phyloP scores from a whole-genome alignment of 495 filamentous ascomycete genomes.

The Cudoniella acicularis region DNA sequence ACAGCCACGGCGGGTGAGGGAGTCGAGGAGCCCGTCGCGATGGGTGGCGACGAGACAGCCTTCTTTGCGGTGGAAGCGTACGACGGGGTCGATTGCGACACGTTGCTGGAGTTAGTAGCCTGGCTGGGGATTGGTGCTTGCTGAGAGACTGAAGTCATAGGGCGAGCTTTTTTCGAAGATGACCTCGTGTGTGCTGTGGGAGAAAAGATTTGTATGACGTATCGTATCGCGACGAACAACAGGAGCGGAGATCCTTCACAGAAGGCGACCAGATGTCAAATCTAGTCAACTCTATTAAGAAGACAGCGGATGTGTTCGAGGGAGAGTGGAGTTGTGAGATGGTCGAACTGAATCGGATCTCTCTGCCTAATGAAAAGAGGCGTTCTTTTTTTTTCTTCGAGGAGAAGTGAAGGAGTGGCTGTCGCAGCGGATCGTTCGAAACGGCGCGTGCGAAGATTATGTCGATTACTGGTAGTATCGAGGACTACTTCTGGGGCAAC shows the following conservation, averaged over 20 bases:
- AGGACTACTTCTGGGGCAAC: slow-evolving; percentile 21
- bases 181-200: slow-evolving; percentile 12
- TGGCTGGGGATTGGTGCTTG: slow-evolving; percentile 22
- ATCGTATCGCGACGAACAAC: slow-evolving; percentile 19
- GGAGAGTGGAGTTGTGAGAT: slow-evolving; percentile 21
- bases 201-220: slow-evolving; percentile 16
- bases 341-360: slow-evolving; percentile 28
- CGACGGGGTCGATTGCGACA: slow-evolving; percentile 59
- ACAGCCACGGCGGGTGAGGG: slow-evolving; percentile 59
- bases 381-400: slow-evolving; percentile 17
- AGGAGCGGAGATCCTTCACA: slow-evolving; percentile 15
- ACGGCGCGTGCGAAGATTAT: slow-evolving; percentile 15
- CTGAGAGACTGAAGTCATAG: slow-evolving; percentile 30
- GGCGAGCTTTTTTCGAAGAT: slow-evolving; percentile 20
- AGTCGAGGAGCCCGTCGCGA: slow-evolving; percentile 64
- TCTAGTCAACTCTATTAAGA: slow-evolving; percentile 15
- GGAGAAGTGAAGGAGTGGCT: slow-evolving; percentile 20
- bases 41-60: slow-evolving; percentile 57
- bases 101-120: slow-evolving; percentile 42
- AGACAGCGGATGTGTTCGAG: slow-evolving; percentile 1
- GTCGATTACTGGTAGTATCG: slow-evolving; percentile 18
- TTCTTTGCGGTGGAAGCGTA: slow-evolving; percentile 79
- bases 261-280: slow-evolving; percentile 25
- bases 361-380: slow-evolving; percentile 15
- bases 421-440: slow-evolving; percentile 15